A percentile compares a stretch with the other conserved stretches of the same genome.
Evolutionary conservation across 2,329 filamentous ascomycete species (phyloP).

Genomic region (Hirsutella minnesotensis): DNA sequence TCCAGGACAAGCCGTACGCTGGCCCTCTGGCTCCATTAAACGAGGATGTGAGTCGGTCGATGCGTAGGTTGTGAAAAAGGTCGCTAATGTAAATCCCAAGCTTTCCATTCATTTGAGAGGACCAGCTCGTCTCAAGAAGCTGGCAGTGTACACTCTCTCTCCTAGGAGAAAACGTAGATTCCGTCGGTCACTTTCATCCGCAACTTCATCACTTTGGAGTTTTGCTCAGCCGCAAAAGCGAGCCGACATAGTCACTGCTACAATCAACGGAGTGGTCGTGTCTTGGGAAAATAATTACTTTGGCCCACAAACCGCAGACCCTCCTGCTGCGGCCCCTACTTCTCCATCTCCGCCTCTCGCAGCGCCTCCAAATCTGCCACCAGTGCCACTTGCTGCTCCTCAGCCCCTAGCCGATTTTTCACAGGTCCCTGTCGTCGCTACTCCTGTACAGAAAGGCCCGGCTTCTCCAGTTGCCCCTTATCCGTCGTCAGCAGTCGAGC

Average conservation of each 20-base stretch:
- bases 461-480: no score
- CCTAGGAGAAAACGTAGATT: constrained; percentile 16
- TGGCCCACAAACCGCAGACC: constrained; percentile 17
- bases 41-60: constrained; percentile 45
- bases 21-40: constrained; percentile 56
- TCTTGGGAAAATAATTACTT: constrained; percentile 48
- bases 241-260: constrained; percentile 40
- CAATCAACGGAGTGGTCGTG: constrained; percentile 43
- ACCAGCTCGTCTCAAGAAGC: constrained; percentile 52
- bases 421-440: not conserved
- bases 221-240: constrained; percentile 43
- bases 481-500: no score
- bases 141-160: constrained; percentile 56
- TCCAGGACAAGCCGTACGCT: constrained; percentile 37
- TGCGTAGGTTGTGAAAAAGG: no score
- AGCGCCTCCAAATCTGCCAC: no score
- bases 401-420: not conserved
- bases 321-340: constrained; percentile 8
- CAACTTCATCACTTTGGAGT: no score
- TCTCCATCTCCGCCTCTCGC: constrained; percentile 6
- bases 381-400: not conserved
- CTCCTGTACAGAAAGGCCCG: no score
- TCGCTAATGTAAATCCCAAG: constrained; percentile 24
- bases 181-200: no score
- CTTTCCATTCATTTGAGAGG: constrained; percentile 64